phyloP scores from a whole-genome alignment of 371 early-diverging fungal genomes.

The Dichotomocladium elegans region DNA sequence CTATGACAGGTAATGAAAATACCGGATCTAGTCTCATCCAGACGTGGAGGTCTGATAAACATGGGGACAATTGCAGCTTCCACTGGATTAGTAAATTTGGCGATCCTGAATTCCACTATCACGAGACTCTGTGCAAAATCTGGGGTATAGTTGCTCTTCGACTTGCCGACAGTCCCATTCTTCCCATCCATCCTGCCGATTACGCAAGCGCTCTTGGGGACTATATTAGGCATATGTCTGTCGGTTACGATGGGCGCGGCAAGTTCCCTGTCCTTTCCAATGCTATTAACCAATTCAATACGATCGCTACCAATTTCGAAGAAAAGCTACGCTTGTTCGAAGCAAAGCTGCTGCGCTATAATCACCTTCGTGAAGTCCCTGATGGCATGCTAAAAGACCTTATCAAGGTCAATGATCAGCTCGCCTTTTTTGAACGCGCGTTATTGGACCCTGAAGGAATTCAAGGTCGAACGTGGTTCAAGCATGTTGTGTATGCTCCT shows the following conservation, averaged over 20 bases:
- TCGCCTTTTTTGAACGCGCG: constrained; percentile 48
- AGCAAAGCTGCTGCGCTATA: background rate
- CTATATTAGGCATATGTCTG: constrained; percentile 12
- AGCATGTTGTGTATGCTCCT: constrained; percentile 59
- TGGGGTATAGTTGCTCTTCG: constrained; percentile 41
- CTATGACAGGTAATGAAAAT: constrained; percentile 49
- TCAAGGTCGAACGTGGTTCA: constrained; percentile 56
- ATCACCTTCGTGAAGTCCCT: constrained; percentile 8
- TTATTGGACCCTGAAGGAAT: constrained; percentile 58
- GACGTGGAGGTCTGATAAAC: background rate
- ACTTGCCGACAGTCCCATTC: constrained; percentile 31
- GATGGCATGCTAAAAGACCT: constrained; percentile 12
- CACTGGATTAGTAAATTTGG: constrained; percentile 66
- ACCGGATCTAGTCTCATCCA: background rate
- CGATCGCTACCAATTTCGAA: constrained; percentile 11
- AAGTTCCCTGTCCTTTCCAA: constrained; percentile 7
- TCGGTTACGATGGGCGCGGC: background rate
- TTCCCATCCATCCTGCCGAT: constrained; percentile 35
- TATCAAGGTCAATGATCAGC: constrained; percentile 32
- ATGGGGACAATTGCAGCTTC: constrained; percentile 20
- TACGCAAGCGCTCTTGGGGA: constrained; percentile 25
- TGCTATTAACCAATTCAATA: constrained; percentile 10
- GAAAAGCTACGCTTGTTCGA: constrained; percentile 1
- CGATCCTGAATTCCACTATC: constrained; percentile 60
- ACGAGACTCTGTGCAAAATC: constrained; percentile 45